Conservation (phyloP, 169 alveolate species). For the Plasmodium knowlesi region DNA sequence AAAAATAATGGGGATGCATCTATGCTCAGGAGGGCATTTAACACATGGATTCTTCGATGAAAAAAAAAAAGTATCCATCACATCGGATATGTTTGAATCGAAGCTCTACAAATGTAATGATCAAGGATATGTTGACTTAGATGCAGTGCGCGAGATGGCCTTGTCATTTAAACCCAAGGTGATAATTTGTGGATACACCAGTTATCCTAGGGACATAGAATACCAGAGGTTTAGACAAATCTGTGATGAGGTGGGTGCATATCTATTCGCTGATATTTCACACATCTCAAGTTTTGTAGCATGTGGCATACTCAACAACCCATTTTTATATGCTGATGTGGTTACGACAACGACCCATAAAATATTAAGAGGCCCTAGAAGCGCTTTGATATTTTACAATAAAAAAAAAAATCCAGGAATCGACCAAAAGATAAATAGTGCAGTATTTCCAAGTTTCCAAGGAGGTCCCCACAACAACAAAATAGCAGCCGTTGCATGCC, state of each 20-base stretch:
- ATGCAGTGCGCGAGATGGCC: constrained; percentile 76
- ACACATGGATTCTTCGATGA: constrained; percentile 94
- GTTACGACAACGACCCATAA: constrained; percentile 99
- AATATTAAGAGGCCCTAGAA: constrained; percentile 97
- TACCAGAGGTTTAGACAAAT: constrained; percentile 91
- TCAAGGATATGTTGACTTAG: constrained; percentile 78
- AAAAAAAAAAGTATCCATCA: constrained; percentile 93
- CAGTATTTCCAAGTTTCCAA: constrained; percentile 97
- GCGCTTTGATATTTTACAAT: constrained; percentile 94
- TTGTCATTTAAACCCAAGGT: constrained; percentile 89
- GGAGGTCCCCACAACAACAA: constrained; percentile 97
- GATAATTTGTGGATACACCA: constrained; percentile 90
- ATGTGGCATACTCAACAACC: constrained; percentile 92
- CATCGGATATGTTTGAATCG: constrained; percentile 94
- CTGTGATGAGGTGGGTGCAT: constrained; percentile 96
- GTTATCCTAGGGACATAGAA: constrained; percentile 89
- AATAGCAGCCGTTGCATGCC: constrained; percentile 92
- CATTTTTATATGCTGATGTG: constrained; percentile 94
- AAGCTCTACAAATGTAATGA: constrained; percentile 88
- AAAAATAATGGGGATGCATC: constrained; percentile 96
- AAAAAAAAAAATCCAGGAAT: constrained; percentile 87
- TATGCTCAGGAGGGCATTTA: constrained; percentile 97
- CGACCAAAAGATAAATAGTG: constrained; percentile 92
- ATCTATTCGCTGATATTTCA: constrained; percentile 97
- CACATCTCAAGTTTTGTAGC: constrained; percentile 97